These are phyloP conservation scores for Plantago lanceolata DNA, from an alignment of 305 asterid species.

Conservation along the genomic window DNA sequence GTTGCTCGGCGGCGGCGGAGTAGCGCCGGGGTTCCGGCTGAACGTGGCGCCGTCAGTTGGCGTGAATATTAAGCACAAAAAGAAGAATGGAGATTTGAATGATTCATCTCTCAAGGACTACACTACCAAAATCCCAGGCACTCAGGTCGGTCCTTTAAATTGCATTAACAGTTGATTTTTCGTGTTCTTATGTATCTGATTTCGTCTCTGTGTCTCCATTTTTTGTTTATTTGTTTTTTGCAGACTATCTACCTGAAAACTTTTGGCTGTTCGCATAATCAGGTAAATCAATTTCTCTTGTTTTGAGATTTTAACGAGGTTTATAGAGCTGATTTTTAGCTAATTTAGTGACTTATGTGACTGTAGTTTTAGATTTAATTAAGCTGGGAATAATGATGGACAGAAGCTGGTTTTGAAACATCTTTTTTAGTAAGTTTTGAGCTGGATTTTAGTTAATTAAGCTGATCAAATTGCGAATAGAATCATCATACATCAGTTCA, in stretches of 20 bases:
- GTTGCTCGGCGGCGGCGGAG: slow-evolving; percentile 57
- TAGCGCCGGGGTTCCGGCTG: slow-evolving; percentile 66
- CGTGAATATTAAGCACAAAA: slow-evolving; percentile 45
- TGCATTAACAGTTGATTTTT: neutral
- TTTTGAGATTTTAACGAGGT: neutral
- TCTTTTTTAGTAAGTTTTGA: no score
- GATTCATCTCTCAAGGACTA: slow-evolving; percentile 34
- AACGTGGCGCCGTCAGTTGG: slow-evolving; percentile 59
- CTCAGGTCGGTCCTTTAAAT: slow-evolving; percentile 55
- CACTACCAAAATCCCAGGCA: slow-evolving; percentile 66
- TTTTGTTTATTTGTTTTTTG: slow-evolving; percentile 23
- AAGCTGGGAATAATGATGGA: neutral
- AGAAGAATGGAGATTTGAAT: slow-evolving; percentile 30
- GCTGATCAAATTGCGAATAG: neutral
- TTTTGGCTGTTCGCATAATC: slow-evolving; percentile 83
- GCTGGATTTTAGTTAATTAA: no score
- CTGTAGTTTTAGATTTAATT: neutral
- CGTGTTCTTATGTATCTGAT: neutral
- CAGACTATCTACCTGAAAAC: slow-evolving; percentile 77
- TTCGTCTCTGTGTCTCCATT: neutral
- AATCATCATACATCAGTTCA: neutral
- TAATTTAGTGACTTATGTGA: neutral
- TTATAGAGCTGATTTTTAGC: neutral
- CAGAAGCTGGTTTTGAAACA: neutral
- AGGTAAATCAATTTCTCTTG: slow-evolving; percentile 34